These are phyloP conservation scores for Aspergillus caelatus DNA, from an alignment of 2,329 filamentous ascomycete genomes.

Conservation along the genomic window DNA sequence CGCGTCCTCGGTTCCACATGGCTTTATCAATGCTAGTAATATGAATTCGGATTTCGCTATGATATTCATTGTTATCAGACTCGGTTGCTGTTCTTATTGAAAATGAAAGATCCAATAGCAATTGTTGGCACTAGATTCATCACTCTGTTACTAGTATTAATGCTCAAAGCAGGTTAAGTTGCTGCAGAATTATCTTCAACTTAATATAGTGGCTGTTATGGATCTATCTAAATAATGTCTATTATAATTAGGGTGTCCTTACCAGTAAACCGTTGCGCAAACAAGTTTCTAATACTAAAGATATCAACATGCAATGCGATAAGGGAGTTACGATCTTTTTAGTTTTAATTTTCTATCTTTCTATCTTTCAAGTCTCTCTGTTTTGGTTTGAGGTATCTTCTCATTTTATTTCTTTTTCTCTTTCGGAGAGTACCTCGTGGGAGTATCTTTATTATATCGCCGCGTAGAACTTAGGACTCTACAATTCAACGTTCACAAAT, in stretches of 20 bases:
- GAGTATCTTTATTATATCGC: slow-evolving; percentile 8
- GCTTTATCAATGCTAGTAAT: background rate
- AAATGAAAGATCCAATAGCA: background rate
- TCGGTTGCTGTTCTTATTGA: background rate
- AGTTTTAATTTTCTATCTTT: background rate
- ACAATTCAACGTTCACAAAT: background rate
- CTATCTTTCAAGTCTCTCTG: background rate
- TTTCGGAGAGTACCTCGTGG: slow-evolving; percentile 12
- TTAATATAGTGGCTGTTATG: background rate
- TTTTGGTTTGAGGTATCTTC: background rate
- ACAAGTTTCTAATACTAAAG: background rate
- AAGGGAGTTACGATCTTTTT: background rate
- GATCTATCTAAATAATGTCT: background rate
- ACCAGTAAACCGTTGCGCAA: slow-evolving; percentile 11
- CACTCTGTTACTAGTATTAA: background rate
- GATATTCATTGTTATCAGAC: background rate
- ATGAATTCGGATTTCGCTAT: background rate
- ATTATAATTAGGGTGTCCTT: slow-evolving; percentile 1
- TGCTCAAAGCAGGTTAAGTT: background rate
- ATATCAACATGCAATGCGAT: background rate
- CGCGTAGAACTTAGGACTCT: background rate
- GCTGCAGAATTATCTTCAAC: background rate
- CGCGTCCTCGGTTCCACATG: background rate
- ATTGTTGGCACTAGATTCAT: background rate
- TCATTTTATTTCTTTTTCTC: background rate